Base-by-base conservation (phyloP, 371 early-diverging fungal genomes). In the Mucor saturninus region DNA sequence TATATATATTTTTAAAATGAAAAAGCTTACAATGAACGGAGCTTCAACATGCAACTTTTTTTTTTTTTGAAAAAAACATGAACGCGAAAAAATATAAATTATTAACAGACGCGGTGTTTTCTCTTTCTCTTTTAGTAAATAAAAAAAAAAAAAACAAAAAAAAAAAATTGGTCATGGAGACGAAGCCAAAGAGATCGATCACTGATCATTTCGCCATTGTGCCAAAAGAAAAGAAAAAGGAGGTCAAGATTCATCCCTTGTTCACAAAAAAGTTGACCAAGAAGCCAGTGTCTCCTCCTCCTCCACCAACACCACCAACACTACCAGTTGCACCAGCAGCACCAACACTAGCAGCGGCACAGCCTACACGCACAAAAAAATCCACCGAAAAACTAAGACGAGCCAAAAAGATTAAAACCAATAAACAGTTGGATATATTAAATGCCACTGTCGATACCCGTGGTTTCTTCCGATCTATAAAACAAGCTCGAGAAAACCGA, bases 251-350 rank as follows among this genome's bases (percentile, higher is more conserved):
- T 0, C 37, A 54, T 21, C 61, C 61, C 13, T 21, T 54, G 6
- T 59, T 53, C 54, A 52, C 29, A 26, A 64, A 64, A 11, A 53
- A 58, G 35, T 30, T 29, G 39, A 29, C 35, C 5, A n/a, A 53
- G 32, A 51, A 58, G 42, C 26, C 14, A 26, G 38, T 11, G 35
- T 5, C 28, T 48, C 10, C 46, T 28, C 10, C 37, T 37, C 28
- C 15, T 1, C 4, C 10, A 46, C 11, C 28, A 48, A 3, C 30
- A 58, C 13, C 48, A 29, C 6, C 29, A 38, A 37, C 38, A 50
- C 48, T 4, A 46, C 48, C 5, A 46, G 0, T n/a, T n/a, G n/a
- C 7, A 46, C 48, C 8, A 46, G n/a, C n/a, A 46, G 26, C 10
- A 32, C n/a, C 49, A 8, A 37, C 38, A 50, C 48, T 4, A 46